Evolutionary conservation across 768 basidiomycete species (phyloP).

Genomic region (Leccinum uliginosum): DNA sequence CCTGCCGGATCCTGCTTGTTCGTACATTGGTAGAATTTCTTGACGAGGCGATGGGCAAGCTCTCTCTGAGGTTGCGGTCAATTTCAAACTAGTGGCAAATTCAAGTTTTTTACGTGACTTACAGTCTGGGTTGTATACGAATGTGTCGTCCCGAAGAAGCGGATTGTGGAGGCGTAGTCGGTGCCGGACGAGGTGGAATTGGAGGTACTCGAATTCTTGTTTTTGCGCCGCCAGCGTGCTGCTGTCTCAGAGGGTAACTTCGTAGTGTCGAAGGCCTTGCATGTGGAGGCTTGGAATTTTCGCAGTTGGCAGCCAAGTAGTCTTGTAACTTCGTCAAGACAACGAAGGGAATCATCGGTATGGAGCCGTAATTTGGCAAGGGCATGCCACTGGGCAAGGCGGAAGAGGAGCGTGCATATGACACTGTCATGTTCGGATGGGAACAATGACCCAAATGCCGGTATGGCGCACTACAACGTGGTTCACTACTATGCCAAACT

Average conservation of each 20-base stretch:
- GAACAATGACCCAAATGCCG: conserved; percentile 24
- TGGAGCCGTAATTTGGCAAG: neutral
- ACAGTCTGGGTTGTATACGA: conserved; percentile 23
- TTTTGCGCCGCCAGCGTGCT: conserved; percentile 11
- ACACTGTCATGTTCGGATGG: no score
- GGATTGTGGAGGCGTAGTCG: conserved; percentile 29
- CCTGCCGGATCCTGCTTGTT: conserved; percentile 15
- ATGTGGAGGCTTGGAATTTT: conserved; percentile 14
- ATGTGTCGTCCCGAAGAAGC: conserved; percentile 24
- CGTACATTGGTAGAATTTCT: conserved; percentile 24
- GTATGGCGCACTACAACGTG: conserved; percentile 29
- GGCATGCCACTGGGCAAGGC: neutral
- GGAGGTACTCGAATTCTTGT: neutral
- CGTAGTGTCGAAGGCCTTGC: conserved; percentile 17
- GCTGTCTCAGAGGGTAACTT: conserved; percentile 23
- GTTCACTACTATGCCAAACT: neutral
- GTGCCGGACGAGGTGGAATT: neutral
- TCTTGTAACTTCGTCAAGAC: conserved; percentile 16
- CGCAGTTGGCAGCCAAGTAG: neutral
- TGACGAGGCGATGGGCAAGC: conserved; percentile 29
- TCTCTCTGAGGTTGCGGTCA: conserved; percentile 27
- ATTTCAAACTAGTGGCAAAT: conserved; percentile 19
- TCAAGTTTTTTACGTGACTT: conserved; percentile 12
- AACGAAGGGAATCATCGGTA: conserved; percentile 6
- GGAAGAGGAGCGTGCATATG: no score